Evolutionary conservation across 1,139 yeast genomes (phyloP).

Genomic region (Saccharomyces hybrid): DNA sequence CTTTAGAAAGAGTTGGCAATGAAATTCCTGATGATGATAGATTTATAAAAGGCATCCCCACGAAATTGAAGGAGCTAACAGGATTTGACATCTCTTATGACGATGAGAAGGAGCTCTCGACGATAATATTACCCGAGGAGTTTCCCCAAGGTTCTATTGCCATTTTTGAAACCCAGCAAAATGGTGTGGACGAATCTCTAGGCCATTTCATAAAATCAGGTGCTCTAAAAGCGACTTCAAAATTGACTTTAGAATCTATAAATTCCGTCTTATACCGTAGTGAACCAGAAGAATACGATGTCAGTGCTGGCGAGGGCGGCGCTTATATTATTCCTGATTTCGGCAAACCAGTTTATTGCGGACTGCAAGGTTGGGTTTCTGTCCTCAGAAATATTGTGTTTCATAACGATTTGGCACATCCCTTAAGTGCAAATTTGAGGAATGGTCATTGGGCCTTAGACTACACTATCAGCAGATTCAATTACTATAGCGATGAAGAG

Average conservation of each 20-base stretch:
- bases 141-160: slow-evolving; percentile 93
- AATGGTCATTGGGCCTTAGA: slow-evolving; percentile 88
- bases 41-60: slow-evolving; percentile 54
- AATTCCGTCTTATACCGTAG: slow-evolving; percentile 71
- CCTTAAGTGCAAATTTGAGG: slow-evolving; percentile 73
- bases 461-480: slow-evolving; percentile 56
- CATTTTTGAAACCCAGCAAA: slow-evolving; percentile 59
- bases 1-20: slow-evolving; percentile 50
- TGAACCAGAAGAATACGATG: slow-evolving; percentile 83
- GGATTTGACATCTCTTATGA: slow-evolving; percentile 43
- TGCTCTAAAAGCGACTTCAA: slow-evolving; percentile 62
- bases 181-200: slow-evolving; percentile 50
- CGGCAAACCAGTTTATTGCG: slow-evolving; percentile 81
- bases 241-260: slow-evolving; percentile 58
- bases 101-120: slow-evolving; percentile 38
- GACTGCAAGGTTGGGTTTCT: slow-evolving; percentile 87
- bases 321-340: slow-evolving; percentile 64
- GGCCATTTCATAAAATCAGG: slow-evolving; percentile 64
- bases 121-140: slow-evolving; percentile 46
- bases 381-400: slow-evolving; percentile 56
- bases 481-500: slow-evolving; percentile 44
- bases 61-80: slow-evolving; percentile 47
- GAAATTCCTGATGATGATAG: slow-evolving; percentile 35
- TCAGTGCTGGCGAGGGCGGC: slow-evolving; percentile 63
- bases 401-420: slow-evolving; percentile 74